Base-by-base conservation (phyloP, 257 asterid species). In the Vinca minor region DNA sequence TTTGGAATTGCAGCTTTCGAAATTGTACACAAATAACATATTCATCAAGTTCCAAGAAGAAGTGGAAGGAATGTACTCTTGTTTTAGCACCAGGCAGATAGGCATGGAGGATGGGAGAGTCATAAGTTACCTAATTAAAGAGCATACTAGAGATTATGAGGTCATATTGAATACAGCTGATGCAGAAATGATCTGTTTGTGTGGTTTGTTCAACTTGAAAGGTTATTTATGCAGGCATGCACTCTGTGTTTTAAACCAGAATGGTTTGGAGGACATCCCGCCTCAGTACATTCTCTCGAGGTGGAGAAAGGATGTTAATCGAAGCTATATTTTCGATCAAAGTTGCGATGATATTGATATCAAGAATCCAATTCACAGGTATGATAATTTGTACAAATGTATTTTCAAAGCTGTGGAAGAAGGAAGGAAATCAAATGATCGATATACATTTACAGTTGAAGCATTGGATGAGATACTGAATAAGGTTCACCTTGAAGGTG, bases 151-250 rank as follows among this genome's bases (percentile, higher is more conserved):
- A 73, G 81, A 76, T 8, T 82, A 78, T 7, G 84, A 80, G 78
- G 92, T 82, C 68, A 65, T 42, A 1, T 85, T 74, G 70, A 80
- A 80, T 55, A 63, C 74, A 31, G 64, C 64, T 10, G 82, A 69
- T 62, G 65, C 75, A 14, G 85, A 82, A 26, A 53, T 78, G 61
- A 23, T 73, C 10, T 85, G 88, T 50, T 53, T n/a, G 5, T 85
- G 92, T 55, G 85, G 70, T 0, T 59, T 85, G 36, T 85, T 85
- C 85, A 82, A 71, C 73, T 72, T 80, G 32, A 77, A 73, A 75
- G 92, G 88, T 15, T 85, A 82, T 69, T 67, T 85, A 67, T 80
- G 88, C 74, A 82, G 88, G 72, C 88, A 85, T 66, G 78, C 78
- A 14, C 74, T 80, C 11, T 56, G 81, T 71, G 83, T 85, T 34